These are phyloP conservation scores for Plasmodium fragile DNA, from an alignment of 169 alveolate genomes.

Conservation along the genomic window DNA sequence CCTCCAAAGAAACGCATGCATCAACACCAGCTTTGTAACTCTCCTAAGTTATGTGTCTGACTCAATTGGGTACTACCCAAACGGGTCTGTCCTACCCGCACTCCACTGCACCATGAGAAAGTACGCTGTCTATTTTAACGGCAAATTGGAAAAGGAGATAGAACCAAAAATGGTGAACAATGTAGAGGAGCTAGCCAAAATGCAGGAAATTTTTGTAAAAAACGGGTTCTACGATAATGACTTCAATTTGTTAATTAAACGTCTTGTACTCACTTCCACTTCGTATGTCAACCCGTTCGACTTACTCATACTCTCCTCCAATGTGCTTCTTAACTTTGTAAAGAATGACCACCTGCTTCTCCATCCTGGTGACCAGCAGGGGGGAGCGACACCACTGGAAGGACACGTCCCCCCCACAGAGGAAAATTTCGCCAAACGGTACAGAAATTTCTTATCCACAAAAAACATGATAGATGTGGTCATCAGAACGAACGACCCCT, in stretches of 20 bases:
- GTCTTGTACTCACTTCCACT: slow-evolving; percentile 14
- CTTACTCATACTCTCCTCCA: background rate
- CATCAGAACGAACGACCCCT: slow-evolving; percentile 37
- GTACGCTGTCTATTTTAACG: slow-evolving; percentile 12
- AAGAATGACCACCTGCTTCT: slow-evolving; percentile 7
- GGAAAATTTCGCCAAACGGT: background rate
- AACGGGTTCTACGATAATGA: background rate
- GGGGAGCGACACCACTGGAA: background rate
- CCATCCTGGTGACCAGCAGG: background rate
- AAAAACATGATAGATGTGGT: slow-evolving; percentile 3
- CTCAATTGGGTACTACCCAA: background rate
- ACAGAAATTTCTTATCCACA: slow-evolving; percentile 21
- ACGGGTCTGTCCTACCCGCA: background rate
- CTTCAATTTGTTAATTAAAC: slow-evolving; percentile 22
- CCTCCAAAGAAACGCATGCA: background rate
- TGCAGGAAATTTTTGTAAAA: slow-evolving; percentile 28
- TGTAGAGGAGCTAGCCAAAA: background rate
- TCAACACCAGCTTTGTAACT: slow-evolving; percentile 1
- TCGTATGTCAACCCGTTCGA: slow-evolving; percentile 13
- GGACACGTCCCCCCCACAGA: background rate
- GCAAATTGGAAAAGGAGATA: background rate
- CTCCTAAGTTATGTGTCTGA: slow-evolving; percentile 13
- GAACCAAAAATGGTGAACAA: background rate
- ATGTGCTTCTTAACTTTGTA: slow-evolving; percentile 32
- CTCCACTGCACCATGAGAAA: background rate